Conservation (phyloP, 352 stramenopile species). For the Phytophthora parvispora region DNA sequence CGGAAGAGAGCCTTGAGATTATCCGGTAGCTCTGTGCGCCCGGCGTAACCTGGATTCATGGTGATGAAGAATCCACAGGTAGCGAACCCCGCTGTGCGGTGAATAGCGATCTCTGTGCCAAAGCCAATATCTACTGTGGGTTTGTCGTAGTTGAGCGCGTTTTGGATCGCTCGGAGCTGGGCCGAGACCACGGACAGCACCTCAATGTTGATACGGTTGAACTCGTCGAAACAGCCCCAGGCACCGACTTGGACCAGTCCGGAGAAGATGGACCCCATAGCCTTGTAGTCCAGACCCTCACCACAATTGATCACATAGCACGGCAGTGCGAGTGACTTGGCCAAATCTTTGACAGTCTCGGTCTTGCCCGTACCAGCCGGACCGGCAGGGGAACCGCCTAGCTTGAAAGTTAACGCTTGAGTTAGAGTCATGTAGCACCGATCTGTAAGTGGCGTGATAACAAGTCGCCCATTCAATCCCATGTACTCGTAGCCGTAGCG, state of each 20-base stretch:
- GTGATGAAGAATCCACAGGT: slow-evolving; percentile 97
- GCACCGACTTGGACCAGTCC: slow-evolving; percentile 90
- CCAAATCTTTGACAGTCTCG: slow-evolving; percentile 95
- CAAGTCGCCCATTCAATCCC: slow-evolving; percentile 91
- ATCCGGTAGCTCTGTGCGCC: slow-evolving; percentile 92
- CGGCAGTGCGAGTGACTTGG: slow-evolving; percentile 92
- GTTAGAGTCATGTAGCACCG: slow-evolving; percentile 96
- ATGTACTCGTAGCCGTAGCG: slow-evolving; percentile 97
- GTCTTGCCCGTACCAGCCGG: slow-evolving; percentile 95
- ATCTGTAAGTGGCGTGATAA: slow-evolving; percentile 95
- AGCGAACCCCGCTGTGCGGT: slow-evolving; percentile 93
- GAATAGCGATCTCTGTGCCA: slow-evolving; percentile 92
- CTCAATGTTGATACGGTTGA: slow-evolving; percentile 92
- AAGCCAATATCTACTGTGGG: slow-evolving; percentile 94
- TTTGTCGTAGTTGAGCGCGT: slow-evolving; percentile 94
- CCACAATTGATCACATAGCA: slow-evolving; percentile 95
- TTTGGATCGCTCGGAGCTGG: slow-evolving; percentile 94
- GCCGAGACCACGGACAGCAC: slow-evolving; percentile 89
- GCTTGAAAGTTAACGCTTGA: slow-evolving; percentile 94
- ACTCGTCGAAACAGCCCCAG: slow-evolving; percentile 91
- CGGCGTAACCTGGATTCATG: slow-evolving; percentile 96
- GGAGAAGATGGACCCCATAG: slow-evolving; percentile 93
- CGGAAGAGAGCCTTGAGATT: slow-evolving; percentile 96
- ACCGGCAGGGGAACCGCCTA: slow-evolving; percentile 91
- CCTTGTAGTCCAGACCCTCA: slow-evolving; percentile 95